phyloP scores from a whole-genome alignment of 371 early-diverging fungal genomes.

The Syncephalastrum monosporum region DNA sequence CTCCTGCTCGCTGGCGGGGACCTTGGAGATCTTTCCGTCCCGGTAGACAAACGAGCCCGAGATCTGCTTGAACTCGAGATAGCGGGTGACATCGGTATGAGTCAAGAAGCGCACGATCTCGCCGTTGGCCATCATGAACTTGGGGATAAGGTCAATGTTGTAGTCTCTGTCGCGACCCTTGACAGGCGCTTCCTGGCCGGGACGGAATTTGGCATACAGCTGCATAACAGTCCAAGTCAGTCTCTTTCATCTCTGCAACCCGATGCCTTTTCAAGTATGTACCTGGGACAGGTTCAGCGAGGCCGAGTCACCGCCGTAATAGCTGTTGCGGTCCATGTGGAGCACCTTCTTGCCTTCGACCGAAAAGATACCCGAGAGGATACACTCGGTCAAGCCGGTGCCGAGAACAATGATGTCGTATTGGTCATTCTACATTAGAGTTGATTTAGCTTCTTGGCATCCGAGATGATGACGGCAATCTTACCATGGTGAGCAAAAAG shows the following conservation, averaged over 20 bases:
- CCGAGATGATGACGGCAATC: too few species aligned
- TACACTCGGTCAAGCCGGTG: conserved; percentile 99
- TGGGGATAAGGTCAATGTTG: conserved; percentile 98
- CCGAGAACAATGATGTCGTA: conserved; percentile 98
- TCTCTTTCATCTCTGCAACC: not conserved
- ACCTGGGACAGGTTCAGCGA: conserved; percentile 92
- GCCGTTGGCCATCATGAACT: conserved; percentile 99
- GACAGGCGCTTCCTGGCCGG: conserved; percentile 61
- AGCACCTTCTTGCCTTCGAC: conserved; percentile 98
- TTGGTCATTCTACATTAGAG: conserved; percentile 70
- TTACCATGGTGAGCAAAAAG: too few species aligned
- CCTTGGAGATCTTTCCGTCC: conserved; percentile 84
- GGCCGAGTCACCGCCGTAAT: conserved; percentile 98
- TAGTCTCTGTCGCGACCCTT: conserved; percentile 91
- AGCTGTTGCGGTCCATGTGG: conserved; percentile 98
- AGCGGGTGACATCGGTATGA: conserved; percentile 97
- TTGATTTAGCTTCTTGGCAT: too few species aligned
- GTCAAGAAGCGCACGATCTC: conserved; percentile 85
- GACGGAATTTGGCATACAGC: conserved; percentile 88
- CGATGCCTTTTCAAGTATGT: conserved; percentile 7
- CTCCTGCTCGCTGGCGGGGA: conserved; percentile 92
- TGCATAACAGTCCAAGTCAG: conserved; percentile 21
- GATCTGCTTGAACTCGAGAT: conserved; percentile 97
- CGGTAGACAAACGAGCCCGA: conserved; percentile 95
- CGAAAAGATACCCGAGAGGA: conserved; percentile 97